phyloP scores from a whole-genome alignment of 208 protist species.

The Leishmania arabica region DNA sequence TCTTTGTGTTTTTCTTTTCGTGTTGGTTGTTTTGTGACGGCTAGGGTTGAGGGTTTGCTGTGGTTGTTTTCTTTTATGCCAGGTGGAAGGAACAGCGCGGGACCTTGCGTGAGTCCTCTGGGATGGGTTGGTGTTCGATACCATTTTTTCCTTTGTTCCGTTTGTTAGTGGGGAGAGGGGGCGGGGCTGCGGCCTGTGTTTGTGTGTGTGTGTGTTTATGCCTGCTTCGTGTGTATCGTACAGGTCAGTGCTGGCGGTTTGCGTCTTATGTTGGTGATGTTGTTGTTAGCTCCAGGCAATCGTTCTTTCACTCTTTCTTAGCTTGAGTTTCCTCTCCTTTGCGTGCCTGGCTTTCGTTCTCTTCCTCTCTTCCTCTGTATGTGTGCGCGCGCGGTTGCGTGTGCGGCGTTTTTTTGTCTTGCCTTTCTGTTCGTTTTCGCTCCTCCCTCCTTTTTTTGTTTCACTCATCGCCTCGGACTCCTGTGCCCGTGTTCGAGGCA shows the following conservation, averaged over 20 bases:
- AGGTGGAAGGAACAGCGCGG: background rate
- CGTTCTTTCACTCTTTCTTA: background rate
- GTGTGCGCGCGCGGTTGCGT: background rate
- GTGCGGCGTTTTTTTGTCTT: background rate
- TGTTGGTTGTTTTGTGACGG: background rate
- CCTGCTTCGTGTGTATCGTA: background rate
- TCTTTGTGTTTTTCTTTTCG: background rate
- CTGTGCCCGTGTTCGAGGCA: too few species aligned
- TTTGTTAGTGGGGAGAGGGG: too few species aligned
- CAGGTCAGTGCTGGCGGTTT: background rate
- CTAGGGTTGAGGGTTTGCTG: background rate
- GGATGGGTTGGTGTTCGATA: too few species aligned
- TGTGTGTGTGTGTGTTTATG: background rate
- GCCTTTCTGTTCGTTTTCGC: background rate
- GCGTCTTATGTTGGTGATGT: background rate
- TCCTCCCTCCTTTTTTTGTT: too few species aligned
- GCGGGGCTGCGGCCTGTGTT: too few species aligned
- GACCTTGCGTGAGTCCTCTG: background rate
- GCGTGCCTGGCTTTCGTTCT: background rate
- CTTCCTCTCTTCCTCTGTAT: background rate
- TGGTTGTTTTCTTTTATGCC: background rate
- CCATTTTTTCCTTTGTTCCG: conserved; percentile 1
- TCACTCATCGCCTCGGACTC: too few species aligned
- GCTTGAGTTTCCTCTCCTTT: background rate
- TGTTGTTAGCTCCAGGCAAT: background rate